A percentile compares a stretch with the other conserved stretches of the same genome.
phyloP scores from a whole-genome alignment of 225 moss, liverwort and hornwort genomes.

The Thuidium tamariscinum region DNA sequence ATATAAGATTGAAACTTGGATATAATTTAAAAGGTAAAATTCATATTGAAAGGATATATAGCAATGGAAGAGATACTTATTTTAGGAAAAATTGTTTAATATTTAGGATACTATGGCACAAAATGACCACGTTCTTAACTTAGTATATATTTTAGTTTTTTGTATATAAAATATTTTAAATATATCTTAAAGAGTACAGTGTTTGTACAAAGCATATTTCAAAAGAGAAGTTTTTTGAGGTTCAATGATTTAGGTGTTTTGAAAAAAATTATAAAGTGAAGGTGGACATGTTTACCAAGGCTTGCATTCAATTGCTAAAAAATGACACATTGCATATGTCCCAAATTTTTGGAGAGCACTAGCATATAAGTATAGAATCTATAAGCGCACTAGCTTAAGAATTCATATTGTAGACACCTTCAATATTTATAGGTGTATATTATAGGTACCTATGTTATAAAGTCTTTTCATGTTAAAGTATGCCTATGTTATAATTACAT shows the following conservation, averaged over 20 bases:
- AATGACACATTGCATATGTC: background rate
- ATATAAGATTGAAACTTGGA: background rate
- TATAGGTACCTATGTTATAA: too few species aligned
- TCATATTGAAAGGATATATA: background rate
- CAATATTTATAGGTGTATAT: too few species aligned
- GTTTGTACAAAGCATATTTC: background rate
- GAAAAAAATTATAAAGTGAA: background rate
- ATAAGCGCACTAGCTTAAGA: too few species aligned
- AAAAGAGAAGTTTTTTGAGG: background rate
- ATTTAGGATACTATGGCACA: fast-evolving
- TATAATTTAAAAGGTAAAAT: background rate
- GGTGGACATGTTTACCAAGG: fast-evolving
- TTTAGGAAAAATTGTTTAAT: background rate
- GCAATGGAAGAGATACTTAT: background rate
- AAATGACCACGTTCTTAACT: background rate
- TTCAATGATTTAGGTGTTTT: background rate
- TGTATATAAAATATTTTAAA: background rate
- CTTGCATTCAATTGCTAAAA: background rate
- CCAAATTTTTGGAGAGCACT: too few species aligned
- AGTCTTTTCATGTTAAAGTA: too few species aligned
- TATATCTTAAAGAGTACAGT: background rate
- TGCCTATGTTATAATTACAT: too few species aligned
- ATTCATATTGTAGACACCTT: too few species aligned
- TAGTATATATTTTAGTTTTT: background rate
- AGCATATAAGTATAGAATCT: too few species aligned